phyloP scores from a whole-genome alignment of 2,329 filamentous ascomycete genomes.

The Fusarium sambucinum region DNA sequence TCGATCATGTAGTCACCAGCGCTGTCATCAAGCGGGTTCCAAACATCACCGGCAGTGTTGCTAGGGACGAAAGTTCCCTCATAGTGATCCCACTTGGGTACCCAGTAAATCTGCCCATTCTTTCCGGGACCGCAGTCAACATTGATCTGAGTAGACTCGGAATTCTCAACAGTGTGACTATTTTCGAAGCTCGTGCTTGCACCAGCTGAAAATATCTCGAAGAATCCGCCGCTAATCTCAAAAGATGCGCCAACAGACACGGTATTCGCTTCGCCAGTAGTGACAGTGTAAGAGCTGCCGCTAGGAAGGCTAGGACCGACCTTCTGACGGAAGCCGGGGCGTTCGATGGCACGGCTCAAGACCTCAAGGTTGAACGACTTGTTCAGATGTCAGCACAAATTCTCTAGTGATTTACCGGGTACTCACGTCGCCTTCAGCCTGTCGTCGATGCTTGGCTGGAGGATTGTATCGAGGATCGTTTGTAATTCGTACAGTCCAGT shows the following conservation, averaged over 20 bases:
- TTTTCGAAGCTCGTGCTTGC: neutral
- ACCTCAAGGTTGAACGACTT: neutral
- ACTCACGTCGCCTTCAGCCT: neutral
- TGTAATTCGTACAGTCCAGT: neutral
- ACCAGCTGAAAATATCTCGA: neutral
- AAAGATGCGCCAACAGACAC: neutral
- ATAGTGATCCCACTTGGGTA: neutral
- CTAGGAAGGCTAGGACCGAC: neutral
- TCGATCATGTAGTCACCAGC: neutral
- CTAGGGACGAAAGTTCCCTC: neutral
- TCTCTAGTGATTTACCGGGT: neutral
- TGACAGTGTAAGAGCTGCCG: neutral
- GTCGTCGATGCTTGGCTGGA: neutral
- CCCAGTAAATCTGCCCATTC: constrained; percentile 1
- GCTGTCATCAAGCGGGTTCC: neutral
- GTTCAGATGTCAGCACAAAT: neutral
- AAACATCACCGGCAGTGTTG: neutral
- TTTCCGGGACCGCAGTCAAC: neutral
- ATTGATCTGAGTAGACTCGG: neutral
- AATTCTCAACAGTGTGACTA: neutral
- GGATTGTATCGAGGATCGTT: neutral
- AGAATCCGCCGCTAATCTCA: neutral
- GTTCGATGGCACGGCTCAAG: neutral
- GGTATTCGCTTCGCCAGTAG: neutral
- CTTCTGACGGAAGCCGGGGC: neutral